Evolutionary conservation across 2,329 filamentous ascomycete species (phyloP), one percentile per base, ranked within the genome.

Genomic region (Lanzia echinophila): DNA sequence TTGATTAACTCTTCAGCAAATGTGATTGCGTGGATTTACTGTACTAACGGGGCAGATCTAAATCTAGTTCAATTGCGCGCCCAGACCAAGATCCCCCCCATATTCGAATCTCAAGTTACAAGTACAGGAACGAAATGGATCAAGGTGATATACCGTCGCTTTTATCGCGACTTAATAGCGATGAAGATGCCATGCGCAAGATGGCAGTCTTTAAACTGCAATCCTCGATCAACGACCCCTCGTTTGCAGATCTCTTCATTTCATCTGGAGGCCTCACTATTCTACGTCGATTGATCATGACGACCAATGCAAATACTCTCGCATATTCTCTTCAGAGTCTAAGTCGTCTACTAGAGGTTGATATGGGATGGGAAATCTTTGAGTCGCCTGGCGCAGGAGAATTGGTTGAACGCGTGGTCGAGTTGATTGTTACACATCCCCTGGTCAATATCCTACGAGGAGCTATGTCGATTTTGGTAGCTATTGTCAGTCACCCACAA

Each of bases 121-220:
- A 38, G 11, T 19, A 31, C 15, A 41, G 24, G 24, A 47, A 43
- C 53, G 52, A 22, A 50, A 65, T 86, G 82, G 82, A 86, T 66
- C 82, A 84, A 72, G 80, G 79, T 63, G 82, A 85, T 63, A 82
- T 86, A 62, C 82, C 82, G 47, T 78, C 79, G 68, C 77, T 86
- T 62, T 74, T 86, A 63, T 75, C 79, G 72, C 81, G 82, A 61
- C 74, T 86, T 57, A 75, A 79, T 39, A 84, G 82, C 72, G 80
- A 85, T 63, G 82, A 96, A 72, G 94, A 99, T 77, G 91, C 89
- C 54, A 86, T 89, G 63, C 89, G 91, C 67, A 99, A 99, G 72
- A 96, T 97, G 89, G 94, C 94, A 57, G 94, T 95, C 57, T 99
- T 99, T 81, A 96, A 96, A 75, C 83, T 99, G 61, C 94, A 99